Evolutionary conservation across 257 asterid species (phyloP).

Genomic region (Coffea eugenioides): DNA sequence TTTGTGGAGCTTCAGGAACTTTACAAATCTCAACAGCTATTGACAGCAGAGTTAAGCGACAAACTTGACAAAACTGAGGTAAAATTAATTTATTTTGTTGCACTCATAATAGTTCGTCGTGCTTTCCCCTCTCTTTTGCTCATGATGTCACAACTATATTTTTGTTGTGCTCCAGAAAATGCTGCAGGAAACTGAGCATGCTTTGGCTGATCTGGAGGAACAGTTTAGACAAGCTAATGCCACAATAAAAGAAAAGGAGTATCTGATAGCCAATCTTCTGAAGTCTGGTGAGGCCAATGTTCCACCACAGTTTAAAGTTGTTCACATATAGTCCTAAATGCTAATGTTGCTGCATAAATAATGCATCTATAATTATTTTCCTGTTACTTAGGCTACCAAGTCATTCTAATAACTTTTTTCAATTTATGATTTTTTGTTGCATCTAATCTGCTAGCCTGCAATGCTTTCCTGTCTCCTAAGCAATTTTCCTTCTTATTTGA

Average conservation of each 20-base stretch:
- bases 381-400: neutral
- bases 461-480: neutral
- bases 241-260: constrained; percentile 91
- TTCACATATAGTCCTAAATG: neutral
- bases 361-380: neutral
- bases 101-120: neutral
- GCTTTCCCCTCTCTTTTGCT: constrained; percentile 15
- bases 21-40: constrained; percentile 74
- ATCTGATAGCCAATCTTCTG: constrained; percentile 81
- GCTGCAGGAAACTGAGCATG: constrained; percentile 81
- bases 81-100: neutral
- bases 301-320: neutral
- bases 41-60: constrained; percentile 62
- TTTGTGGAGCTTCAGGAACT: constrained; percentile 80
- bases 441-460: neutral
- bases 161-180: constrained; percentile 58
- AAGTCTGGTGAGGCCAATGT: constrained; percentile 68
- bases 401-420: neutral
- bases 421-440: neutral
- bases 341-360: neutral
- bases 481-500: neutral
- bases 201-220: constrained; percentile 90
- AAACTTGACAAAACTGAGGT: constrained; percentile 91
- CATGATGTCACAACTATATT: constrained; percentile 26
- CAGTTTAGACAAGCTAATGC: constrained; percentile 85